Evolutionary conservation across 2,329 filamentous ascomycete species (phyloP).

Genomic region (Cytospora mali): DNA sequence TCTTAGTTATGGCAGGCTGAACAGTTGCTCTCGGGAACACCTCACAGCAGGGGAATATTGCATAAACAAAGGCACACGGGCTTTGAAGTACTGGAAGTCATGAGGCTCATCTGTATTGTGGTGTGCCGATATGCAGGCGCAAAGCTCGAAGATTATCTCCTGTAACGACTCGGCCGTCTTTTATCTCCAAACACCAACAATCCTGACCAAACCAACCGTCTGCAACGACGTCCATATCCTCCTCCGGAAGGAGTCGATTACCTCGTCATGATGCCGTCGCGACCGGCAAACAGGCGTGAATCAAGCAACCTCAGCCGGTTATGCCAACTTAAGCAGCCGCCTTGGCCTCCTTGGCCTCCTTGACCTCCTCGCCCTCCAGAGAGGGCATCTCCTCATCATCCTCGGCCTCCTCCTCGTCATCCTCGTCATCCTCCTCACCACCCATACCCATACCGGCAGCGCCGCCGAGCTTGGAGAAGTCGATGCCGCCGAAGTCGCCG

Average conservation of each 20-base stretch:
- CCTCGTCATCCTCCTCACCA: constrained; percentile 51
- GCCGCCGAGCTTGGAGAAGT: constrained; percentile 88
- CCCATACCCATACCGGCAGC: constrained; percentile 52
- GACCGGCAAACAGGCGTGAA: constrained; percentile 5
- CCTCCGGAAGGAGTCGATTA: constrained; percentile 1
- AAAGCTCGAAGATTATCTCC: not conserved
- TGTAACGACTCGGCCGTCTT: not conserved
- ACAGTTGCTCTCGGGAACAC: too few species aligned
- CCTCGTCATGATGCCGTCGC: constrained; percentile 12
- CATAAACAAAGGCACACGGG: not conserved
- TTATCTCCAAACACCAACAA: constrained; percentile 13
- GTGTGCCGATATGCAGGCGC: constrained; percentile 4
- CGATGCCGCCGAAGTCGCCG: constrained; percentile 82
- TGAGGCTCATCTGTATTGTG: constrained; percentile 18
- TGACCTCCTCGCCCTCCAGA: constrained; percentile 66
- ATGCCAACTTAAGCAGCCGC: constrained; percentile 35
- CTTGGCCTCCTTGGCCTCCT: constrained; percentile 43
- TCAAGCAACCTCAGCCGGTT: not conserved
- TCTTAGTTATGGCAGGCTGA: not conserved
- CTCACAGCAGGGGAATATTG: not conserved
- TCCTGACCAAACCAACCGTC: not conserved
- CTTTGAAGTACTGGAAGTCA: constrained; percentile 7
- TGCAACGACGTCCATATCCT: constrained; percentile 3
- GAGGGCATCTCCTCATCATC: constrained; percentile 85
- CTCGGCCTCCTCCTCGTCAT: constrained; percentile 61